Evolutionary conservation across 225 moss, liverwort and hornwort species (phyloP).

Genomic region (Sphagnum tenellum): DNA sequence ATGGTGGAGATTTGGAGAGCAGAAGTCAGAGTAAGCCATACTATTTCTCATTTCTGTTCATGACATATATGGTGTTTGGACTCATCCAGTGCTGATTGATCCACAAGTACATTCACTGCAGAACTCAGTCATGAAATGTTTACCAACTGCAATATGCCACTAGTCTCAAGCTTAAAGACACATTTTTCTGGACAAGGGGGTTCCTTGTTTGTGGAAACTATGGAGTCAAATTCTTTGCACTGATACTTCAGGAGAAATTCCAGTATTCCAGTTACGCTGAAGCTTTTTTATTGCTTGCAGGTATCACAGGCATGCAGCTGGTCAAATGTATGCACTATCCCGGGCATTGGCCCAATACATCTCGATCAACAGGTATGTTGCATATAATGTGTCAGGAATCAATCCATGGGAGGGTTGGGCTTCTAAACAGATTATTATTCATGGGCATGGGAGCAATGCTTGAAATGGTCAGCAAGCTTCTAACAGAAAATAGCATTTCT

Average conservation of each 20-base stretch:
- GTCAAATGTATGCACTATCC: slow-evolving; percentile 81
- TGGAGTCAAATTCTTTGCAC: neutral
- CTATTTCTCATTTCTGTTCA: neutral
- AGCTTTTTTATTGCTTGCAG: slow-evolving; percentile 16
- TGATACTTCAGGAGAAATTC: slow-evolving; percentile 1
- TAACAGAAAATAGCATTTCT: neutral
- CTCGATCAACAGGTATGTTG: slow-evolving; percentile 68
- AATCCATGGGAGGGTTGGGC: no score
- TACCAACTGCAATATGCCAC: no score
- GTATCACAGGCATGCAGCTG: slow-evolving; percentile 92
- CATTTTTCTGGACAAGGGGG: neutral
- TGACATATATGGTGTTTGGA: no score
- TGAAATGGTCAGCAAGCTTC: neutral
- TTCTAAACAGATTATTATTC: no score
- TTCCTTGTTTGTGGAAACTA: neutral
- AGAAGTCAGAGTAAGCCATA: slow-evolving; percentile 54
- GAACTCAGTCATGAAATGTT: no score
- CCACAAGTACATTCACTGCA: no score
- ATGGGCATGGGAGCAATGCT: no score
- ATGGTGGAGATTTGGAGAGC: slow-evolving; percentile 98
- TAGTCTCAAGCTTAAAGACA: no score
- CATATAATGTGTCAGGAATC: neutral
- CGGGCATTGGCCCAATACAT: slow-evolving; percentile 71
- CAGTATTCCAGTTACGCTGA: neutral
- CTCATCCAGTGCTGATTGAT: no score